Conservation (phyloP, 768 basidiomycete genomes). For the Tulasnella sp. region DNA sequence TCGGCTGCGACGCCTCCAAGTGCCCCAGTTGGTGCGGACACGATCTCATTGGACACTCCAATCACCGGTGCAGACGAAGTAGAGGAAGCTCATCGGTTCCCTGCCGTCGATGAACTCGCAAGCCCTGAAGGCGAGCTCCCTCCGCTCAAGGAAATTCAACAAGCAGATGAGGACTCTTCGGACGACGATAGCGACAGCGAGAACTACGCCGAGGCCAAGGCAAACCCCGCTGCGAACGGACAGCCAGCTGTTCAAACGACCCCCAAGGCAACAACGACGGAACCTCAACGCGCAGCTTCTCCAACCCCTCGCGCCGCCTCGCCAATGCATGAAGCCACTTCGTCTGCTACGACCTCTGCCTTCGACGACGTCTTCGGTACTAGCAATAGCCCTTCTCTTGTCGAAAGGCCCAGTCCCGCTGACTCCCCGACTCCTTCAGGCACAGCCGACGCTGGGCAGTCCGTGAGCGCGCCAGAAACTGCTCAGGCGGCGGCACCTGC, state of each 20-base stretch:
- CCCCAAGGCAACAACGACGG: conserved; percentile 21
- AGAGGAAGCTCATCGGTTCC: conserved; percentile 30
- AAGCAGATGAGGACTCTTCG: conserved; percentile 36
- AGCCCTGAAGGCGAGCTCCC: conserved; percentile 34
- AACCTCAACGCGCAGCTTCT: conserved; percentile 21
- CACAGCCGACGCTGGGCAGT: background rate
- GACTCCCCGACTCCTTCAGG: conserved; percentile 27
- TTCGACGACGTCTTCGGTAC: conserved; percentile 64
- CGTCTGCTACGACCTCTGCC: conserved; percentile 26
- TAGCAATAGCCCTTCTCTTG: conserved; percentile 4
- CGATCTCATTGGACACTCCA: conserved; percentile 14
- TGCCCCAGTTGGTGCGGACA: background rate
- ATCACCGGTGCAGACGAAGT: background rate
- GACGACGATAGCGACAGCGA: conserved; percentile 35
- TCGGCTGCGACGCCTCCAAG: background rate
- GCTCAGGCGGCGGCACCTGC: background rate
- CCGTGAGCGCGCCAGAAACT: background rate
- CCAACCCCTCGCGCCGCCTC: conserved; percentile 40
- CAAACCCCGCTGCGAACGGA: conserved; percentile 18
- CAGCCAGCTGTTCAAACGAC: conserved; percentile 38
- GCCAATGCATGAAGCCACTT: conserved; percentile 44
- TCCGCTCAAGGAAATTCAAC: conserved; percentile 40
- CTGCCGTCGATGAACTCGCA: conserved; percentile 24
- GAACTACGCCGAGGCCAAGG: conserved; percentile 20
- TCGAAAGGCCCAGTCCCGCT: conserved; percentile 15